Percentiles rank a stretch among this genome's conserved stretches.
Conservation (phyloP, 805 yeast species). For the Saccharomyces paradoxus region DNA sequence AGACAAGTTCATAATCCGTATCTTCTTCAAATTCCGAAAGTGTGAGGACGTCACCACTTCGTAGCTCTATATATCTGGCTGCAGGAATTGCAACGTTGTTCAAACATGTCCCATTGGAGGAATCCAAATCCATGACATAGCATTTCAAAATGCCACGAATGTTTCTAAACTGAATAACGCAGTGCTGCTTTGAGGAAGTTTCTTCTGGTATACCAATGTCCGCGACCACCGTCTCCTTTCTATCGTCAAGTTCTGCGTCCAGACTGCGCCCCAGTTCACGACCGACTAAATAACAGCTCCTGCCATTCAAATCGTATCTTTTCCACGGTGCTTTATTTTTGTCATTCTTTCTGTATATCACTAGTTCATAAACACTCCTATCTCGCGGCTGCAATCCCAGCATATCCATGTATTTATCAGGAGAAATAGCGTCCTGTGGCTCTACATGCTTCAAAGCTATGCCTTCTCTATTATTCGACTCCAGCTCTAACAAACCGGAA, state of each 20-base stretch:
- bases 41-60: slow-evolving; percentile 34
- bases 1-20: slow-evolving; percentile 22
- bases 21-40: slow-evolving; percentile 33
- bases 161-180: slow-evolving; percentile 39
- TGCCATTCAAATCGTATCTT: slow-evolving; percentile 21
- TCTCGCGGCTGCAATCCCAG: slow-evolving; percentile 12
- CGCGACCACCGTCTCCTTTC: slow-evolving; percentile 24
- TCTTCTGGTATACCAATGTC: slow-evolving; percentile 33
- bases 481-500: slow-evolving; percentile 38
- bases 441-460: slow-evolving; percentile 33
- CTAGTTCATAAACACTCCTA: slow-evolving; percentile 22
- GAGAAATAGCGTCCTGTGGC: slow-evolving; percentile 30
- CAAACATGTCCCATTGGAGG: slow-evolving; percentile 40
- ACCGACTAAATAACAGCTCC: slow-evolving; percentile 32
- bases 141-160: slow-evolving; percentile 21
- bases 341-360: slow-evolving; percentile 26
- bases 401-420: slow-evolving; percentile 15
- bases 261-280: slow-evolving; percentile 20
- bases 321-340: slow-evolving; percentile 17
- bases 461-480: slow-evolving; percentile 31
- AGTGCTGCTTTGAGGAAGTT: slow-evolving; percentile 41
- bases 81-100: slow-evolving; percentile 35
- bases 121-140: slow-evolving; percentile 40
- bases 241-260: slow-evolving; percentile 2
- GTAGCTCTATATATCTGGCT: slow-evolving; percentile 37